These are phyloP conservation scores for Pyrrhoderma noxium DNA, from an alignment of 1,284 basidiomycete genomes.

Conservation along the genomic window DNA sequence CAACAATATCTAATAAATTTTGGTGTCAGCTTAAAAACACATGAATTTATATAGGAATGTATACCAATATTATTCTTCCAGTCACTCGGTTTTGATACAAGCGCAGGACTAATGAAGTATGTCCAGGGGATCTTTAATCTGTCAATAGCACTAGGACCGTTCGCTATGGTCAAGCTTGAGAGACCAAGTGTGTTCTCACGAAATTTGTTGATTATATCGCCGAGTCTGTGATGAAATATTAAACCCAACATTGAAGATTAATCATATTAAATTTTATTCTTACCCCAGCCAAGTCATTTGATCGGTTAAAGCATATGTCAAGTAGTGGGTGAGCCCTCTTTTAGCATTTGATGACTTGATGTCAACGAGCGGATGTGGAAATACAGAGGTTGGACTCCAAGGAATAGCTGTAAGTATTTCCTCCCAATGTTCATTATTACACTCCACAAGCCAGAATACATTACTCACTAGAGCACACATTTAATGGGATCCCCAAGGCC, in stretches of 20 bases:
- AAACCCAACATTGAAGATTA: not conserved
- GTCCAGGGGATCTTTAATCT: constrained; percentile 60
- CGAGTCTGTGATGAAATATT: constrained; percentile 33
- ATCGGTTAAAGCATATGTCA: constrained; percentile 51
- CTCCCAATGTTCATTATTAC: not conserved
- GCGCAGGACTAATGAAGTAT: constrained; percentile 58
- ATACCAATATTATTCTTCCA: constrained; percentile 60
- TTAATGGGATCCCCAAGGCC: constrained; percentile 51
- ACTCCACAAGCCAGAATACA: constrained; percentile 1
- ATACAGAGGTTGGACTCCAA: constrained; percentile 54
- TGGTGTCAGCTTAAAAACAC: not conserved
- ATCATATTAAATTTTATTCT: no score
- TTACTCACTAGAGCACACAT: constrained; percentile 49
- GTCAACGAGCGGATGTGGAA: constrained; percentile 59
- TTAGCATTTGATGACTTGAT: constrained; percentile 46
- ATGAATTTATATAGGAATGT: not conserved
- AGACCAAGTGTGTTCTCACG: constrained; percentile 45
- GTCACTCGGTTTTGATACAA: constrained; percentile 59
- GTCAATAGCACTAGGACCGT: constrained; percentile 49
- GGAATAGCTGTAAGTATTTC: constrained; percentile 47
- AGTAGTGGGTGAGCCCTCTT: constrained; percentile 45
- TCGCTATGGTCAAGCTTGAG: constrained; percentile 36
- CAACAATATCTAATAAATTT: constrained; percentile 44
- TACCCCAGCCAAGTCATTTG: constrained; percentile 54
- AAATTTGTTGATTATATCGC: constrained; percentile 55